These are phyloP conservation scores for Tricholoma bakamatsutake DNA, from an alignment of 768 basidiomycete genomes.

Conservation along the genomic window DNA sequence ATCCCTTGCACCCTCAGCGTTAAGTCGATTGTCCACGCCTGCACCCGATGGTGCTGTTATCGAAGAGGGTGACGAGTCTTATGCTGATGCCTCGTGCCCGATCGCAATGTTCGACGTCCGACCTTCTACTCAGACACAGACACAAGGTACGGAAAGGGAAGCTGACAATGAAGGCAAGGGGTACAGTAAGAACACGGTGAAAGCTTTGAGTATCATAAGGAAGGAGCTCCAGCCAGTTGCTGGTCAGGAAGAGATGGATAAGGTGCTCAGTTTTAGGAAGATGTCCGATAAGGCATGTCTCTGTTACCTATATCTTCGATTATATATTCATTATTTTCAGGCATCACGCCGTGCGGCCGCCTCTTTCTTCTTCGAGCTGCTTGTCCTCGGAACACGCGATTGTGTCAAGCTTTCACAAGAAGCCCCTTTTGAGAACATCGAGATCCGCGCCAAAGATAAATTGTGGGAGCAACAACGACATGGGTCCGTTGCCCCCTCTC, in stretches of 20 bases:
- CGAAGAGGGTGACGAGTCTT: constrained; percentile 58
- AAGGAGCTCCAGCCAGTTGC: constrained; percentile 57
- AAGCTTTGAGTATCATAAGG: constrained; percentile 72
- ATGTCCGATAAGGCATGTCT: constrained; percentile 67
- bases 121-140: constrained; percentile 38
- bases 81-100: constrained; percentile 66
- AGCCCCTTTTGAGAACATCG: constrained; percentile 79
- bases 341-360: constrained; percentile 89
- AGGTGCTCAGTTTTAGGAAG: constrained; percentile 69
- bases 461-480: constrained; percentile 71
- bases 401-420: constrained; percentile 77
- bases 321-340: constrained; percentile 31
- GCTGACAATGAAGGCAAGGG: constrained; percentile 56
- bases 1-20: constrained; percentile 49
- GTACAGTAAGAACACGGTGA: constrained; percentile 86
- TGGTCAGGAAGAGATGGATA: constrained; percentile 45
- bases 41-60: constrained; percentile 44
- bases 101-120: constrained; percentile 78
- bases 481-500: constrained; percentile 24
- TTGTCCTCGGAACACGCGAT: constrained; percentile 91
- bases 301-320: background rate
- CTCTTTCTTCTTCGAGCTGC: constrained; percentile 96
- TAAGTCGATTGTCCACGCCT: constrained; percentile 64
- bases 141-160: constrained; percentile 40
- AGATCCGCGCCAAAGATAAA: constrained; percentile 72